A percentile compares a stretch with the other conserved stretches of the same genome.
phyloP scores from a whole-genome alignment of 768 basidiomycete genomes.

The Clavulina sp. region DNA sequence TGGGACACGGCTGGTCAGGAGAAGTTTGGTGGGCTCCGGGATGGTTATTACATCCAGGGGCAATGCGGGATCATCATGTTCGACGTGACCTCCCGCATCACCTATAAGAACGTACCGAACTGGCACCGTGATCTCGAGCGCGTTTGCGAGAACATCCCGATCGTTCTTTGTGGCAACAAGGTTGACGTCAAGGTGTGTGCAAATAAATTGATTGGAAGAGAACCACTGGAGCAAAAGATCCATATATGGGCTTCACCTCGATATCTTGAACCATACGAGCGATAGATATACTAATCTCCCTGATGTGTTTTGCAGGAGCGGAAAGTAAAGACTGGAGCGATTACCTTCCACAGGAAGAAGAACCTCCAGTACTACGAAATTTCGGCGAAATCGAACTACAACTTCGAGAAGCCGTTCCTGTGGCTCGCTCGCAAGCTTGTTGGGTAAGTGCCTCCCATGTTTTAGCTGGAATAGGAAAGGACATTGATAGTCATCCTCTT shows the following conservation, averaged over 20 bases:
- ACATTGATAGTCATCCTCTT: neutral
- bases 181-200: slow-evolving; percentile 88
- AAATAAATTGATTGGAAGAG: neutral
- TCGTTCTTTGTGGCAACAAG: slow-evolving; percentile 98
- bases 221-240: too few relatives aligned
- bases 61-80: slow-evolving; percentile 99
- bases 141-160: slow-evolving; percentile 99
- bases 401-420: slow-evolving; percentile 99
- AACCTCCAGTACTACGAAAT: slow-evolving; percentile 99
- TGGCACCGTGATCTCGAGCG: slow-evolving; percentile 99
- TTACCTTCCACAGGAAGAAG: slow-evolving; percentile 99
- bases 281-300: neutral
- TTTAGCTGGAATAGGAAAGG: neutral
- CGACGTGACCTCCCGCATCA: slow-evolving; percentile 98
- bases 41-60: slow-evolving; percentile 92
- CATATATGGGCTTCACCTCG: neutral
- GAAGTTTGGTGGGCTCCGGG: slow-evolving; percentile 97
- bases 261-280: neutral
- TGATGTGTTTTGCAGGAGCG: slow-evolving; percentile 50
- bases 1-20: slow-evolving; percentile 99
- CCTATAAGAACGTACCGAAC: slow-evolving; percentile 99
- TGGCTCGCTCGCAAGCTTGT: slow-evolving; percentile 98
- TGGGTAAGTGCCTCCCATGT: slow-evolving; percentile 42
- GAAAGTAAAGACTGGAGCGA: slow-evolving; percentile 96
- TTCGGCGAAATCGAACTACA: slow-evolving; percentile 99